A percentile compares a stretch with the other conserved stretches of the same genome.
These are phyloP conservation scores for Ganoderma sinense DNA, from an alignment of 1,284 basidiomycete genomes.

Conservation along the genomic window DNA sequence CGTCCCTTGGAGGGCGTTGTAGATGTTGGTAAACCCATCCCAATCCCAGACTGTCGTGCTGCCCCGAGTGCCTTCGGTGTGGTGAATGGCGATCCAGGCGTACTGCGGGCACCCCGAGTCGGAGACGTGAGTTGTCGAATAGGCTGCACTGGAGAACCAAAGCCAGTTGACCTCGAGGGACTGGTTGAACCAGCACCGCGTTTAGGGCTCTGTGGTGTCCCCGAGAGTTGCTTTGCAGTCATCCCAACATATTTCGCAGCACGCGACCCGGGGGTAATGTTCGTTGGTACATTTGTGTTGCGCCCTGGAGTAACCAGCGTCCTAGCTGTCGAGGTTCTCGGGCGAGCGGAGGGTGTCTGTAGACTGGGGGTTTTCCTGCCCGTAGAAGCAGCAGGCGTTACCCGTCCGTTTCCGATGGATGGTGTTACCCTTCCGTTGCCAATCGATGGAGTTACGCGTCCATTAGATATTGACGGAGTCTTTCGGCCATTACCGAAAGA, in stretches of 20 bases:
- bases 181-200: conserved; percentile 39
- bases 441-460: conserved; percentile 26
- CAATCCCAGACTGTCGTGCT: conserved; percentile 46
- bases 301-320: conserved; percentile 34
- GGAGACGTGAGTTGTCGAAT: conserved; percentile 43
- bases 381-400: conserved; percentile 44
- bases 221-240: conserved; percentile 79
- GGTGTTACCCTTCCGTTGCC: conserved; percentile 65
- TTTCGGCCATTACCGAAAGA: conserved; percentile 36
- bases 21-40: conserved; percentile 48
- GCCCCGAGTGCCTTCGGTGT: conserved; percentile 64
- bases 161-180: conserved; percentile 45
- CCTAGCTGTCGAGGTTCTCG: conserved; percentile 28
- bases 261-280: conserved; percentile 81
- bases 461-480: conserved; percentile 37
- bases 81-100: conserved; percentile 56
- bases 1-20: conserved; percentile 54
- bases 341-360: conserved; percentile 34
- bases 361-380: conserved; percentile 40
- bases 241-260: conserved; percentile 85
- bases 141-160: conserved; percentile 38
- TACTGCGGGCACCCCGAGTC: conserved; percentile 33
- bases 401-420: conserved; percentile 46
- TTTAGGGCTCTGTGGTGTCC: conserved; percentile 41
- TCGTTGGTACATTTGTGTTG: conserved; percentile 32